A percentile compares a stretch with the other conserved stretches of the same genome.
Evolutionary conservation across 2,329 filamentous ascomycete species (phyloP).

Genomic region (Diplodia seriata): DNA sequence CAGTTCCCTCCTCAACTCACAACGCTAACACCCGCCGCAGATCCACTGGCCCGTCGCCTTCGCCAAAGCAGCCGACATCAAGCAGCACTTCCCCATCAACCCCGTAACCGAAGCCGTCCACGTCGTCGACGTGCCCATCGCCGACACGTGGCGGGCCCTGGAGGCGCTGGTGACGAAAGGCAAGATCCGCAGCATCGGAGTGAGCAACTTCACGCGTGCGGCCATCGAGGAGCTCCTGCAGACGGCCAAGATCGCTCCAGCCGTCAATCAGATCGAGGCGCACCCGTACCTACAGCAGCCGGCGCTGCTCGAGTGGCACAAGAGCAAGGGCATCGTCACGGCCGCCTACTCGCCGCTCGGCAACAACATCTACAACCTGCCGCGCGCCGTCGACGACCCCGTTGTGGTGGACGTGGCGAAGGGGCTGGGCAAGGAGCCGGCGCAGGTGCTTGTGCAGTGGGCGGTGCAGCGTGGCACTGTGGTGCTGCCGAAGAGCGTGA

Average conservation of each 20-base stretch:
- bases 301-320: constrained; percentile 63
- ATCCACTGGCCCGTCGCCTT: constrained; percentile 71
- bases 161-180: constrained; percentile 51
- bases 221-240: constrained; percentile 35
- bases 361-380: constrained; percentile 62
- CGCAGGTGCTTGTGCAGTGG: constrained; percentile 86
- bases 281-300: constrained; percentile 72
- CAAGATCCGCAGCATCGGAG: constrained; percentile 52
- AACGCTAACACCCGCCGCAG: constrained; percentile 47
- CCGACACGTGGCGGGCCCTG: constrained; percentile 52
- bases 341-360: constrained; percentile 60
- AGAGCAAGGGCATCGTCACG: constrained; percentile 56
- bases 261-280: constrained; percentile 68
- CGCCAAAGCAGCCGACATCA: constrained; percentile 78
- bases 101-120: constrained; percentile 63
- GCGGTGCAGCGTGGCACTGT: constrained; percentile 79
- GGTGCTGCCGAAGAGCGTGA: constrained; percentile 75
- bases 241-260: constrained; percentile 53
- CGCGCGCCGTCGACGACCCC: constrained; percentile 75
- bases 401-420: constrained; percentile 70
- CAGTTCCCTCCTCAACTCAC: not conserved
- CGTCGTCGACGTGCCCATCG: constrained; percentile 43
- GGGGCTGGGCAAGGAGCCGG: constrained; percentile 74
- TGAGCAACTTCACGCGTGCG: constrained; percentile 39
- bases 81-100: constrained; percentile 53